These are phyloP conservation scores for Ophiocordyceps polyrhachis-furcata DNA, from an alignment of 2,329 filamentous ascomycete species.

Conservation along the genomic window DNA sequence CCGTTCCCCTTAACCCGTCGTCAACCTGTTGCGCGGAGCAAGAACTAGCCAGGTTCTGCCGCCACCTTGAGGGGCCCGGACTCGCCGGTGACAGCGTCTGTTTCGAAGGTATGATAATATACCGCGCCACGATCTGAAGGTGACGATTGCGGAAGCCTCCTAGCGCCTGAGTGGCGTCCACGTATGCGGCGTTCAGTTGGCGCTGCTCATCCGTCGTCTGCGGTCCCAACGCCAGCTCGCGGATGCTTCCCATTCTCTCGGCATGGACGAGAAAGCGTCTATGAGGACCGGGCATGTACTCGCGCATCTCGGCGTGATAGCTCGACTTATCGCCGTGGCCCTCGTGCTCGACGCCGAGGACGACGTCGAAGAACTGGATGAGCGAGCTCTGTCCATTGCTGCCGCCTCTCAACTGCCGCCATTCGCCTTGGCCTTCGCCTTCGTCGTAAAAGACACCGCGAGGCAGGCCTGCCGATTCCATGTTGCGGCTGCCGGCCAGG, in stretches of 20 bases:
- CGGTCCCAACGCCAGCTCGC: slow-evolving; percentile 40
- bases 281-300: slow-evolving; percentile 81
- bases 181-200: slow-evolving; percentile 32
- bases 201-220: slow-evolving; percentile 33
- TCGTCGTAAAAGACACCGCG: slow-evolving; percentile 73
- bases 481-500: slow-evolving; percentile 81
- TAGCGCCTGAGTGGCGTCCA: slow-evolving; percentile 57
- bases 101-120: slow-evolving; percentile 66
- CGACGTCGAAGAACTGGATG: slow-evolving; percentile 83
- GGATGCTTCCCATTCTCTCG: slow-evolving; percentile 52
- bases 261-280: slow-evolving; percentile 59
- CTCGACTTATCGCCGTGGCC: slow-evolving; percentile 19
- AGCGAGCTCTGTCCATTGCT: slow-evolving; percentile 87
- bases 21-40: slow-evolving; percentile 16
- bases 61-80: neutral
- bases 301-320: slow-evolving; percentile 51
- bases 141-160: slow-evolving; percentile 66
- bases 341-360: slow-evolving; percentile 63
- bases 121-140: slow-evolving; percentile 74
- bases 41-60: slow-evolving; percentile 25
- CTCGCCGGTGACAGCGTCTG: slow-evolving; percentile 6
- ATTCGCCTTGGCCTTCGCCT: slow-evolving; percentile 44
- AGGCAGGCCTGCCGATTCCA: slow-evolving; percentile 67
- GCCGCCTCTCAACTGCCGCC: slow-evolving; percentile 68
- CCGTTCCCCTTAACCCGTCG: slow-evolving; percentile 55